Conservation (phyloP, 306 rosid species). For the Vigna hirtella region DNA sequence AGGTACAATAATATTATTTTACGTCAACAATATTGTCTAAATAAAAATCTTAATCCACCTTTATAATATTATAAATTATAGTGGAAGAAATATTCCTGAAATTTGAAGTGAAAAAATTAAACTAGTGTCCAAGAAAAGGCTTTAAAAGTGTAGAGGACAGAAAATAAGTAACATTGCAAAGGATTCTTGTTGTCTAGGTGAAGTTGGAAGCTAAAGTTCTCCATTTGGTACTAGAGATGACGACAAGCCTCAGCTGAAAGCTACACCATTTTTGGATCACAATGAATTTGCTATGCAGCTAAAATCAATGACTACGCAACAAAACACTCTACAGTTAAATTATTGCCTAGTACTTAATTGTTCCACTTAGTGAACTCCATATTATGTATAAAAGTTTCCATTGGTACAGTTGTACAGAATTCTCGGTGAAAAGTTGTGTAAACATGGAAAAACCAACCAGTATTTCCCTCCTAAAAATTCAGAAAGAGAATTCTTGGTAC, state of each 20-base stretch:
- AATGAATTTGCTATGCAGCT: neutral
- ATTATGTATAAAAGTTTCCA: conserved; percentile 23
- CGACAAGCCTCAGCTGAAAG: conserved; percentile 15
- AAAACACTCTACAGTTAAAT: conserved; percentile 7
- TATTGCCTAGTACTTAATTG: neutral
- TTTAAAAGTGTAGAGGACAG: neutral
- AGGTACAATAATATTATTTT: too few species aligned
- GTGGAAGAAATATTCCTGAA: too few species aligned
- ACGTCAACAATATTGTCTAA: too few species aligned
- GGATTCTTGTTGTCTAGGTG: conserved; percentile 47
- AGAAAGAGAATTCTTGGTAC: conserved; percentile 19
- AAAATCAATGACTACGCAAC: conserved; percentile 16
- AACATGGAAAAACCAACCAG: neutral
- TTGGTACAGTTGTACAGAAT: conserved; percentile 27
- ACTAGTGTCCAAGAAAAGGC: neutral
- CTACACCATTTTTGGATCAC: neutral
- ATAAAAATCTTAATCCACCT: too few species aligned
- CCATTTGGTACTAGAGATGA: neutral
- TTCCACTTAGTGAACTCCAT: conserved; percentile 8
- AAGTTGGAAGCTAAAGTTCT: conserved; percentile 24
- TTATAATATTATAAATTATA: too few species aligned
- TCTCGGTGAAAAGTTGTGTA: conserved; percentile 36
- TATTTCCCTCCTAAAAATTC: neutral
- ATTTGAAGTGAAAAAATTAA: neutral
- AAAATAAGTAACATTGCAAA: conserved; percentile 23